A percentile compares a stretch with the other conserved stretches of the same genome.
Evolutionary conservation across 1,284 basidiomycete genomes (phyloP).

Genomic region (Takashimella koratensis): DNA sequence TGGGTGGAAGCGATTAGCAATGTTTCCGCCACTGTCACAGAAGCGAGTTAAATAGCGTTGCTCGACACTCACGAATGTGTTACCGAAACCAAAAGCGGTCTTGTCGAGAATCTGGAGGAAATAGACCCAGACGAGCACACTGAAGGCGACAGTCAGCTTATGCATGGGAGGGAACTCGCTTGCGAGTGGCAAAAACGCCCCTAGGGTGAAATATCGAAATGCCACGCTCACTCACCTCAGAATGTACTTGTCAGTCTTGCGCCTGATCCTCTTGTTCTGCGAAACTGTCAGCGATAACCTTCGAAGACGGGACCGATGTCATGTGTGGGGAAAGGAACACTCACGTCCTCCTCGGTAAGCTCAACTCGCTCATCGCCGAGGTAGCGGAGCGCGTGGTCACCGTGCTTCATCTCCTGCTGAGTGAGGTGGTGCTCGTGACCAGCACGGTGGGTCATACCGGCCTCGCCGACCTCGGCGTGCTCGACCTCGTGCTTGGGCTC

Average conservation of each 20-base stretch:
- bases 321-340: too few species aligned
- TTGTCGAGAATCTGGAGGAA: conserved; percentile 44
- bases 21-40: too few species aligned
- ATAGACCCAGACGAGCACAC: conserved; percentile 39
- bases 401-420: conserved; percentile 14
- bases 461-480: conserved; percentile 19
- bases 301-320: too few species aligned
- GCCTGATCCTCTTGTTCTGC: conserved; percentile 22
- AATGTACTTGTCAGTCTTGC: conserved; percentile 33
- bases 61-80: conserved; percentile 5
- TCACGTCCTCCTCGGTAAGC: conserved; percentile 30
- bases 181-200: too few species aligned
- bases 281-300: conserved; percentile 1
- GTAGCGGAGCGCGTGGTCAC: conserved; percentile 20
- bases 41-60: too few species aligned
- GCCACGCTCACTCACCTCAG: conserved; percentile 5
- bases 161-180: too few species aligned
- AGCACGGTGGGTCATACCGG: neutral
- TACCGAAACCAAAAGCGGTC: conserved; percentile 18
- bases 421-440: conserved; percentile 8
- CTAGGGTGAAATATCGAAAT: conserved; percentile 2
- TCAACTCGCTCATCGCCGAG: conserved; percentile 24
- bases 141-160: too few species aligned
- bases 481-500: conserved; percentile 14
- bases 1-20: too few species aligned